Conservation (phyloP, 2,329 filamentous ascomycete species). For the Ramularia endophylla region DNA sequence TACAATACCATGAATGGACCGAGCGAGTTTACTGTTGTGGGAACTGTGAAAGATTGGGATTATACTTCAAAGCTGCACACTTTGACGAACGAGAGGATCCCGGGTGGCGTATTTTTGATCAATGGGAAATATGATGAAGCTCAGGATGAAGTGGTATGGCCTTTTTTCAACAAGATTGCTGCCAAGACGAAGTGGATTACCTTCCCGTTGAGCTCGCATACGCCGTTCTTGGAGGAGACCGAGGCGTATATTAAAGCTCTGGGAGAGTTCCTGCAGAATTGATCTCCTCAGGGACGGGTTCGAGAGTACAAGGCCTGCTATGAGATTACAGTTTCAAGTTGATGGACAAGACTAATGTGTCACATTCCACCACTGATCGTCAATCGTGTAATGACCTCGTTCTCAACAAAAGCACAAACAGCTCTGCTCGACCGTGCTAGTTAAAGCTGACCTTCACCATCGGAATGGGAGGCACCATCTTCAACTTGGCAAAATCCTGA, state of each 20-base stretch:
- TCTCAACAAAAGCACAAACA: no score
- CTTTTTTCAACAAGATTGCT: conserved; percentile 33
- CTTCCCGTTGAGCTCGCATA: conserved; percentile 25
- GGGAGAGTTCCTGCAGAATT: conserved; percentile 27
- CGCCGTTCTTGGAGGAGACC: conserved; percentile 33
- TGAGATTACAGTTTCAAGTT: no score
- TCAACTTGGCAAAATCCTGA: conserved; percentile 37
- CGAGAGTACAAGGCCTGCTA: no score
- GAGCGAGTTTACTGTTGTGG: conserved; percentile 30
- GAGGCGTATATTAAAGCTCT: conserved; percentile 30
- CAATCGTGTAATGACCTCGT: no score
- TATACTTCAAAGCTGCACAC: conserved; percentile 28
- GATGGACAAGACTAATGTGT: no score
- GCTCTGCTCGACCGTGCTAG: no score
- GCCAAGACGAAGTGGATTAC: conserved; percentile 36
- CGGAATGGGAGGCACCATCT: conserved; percentile 38
- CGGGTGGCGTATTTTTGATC: conserved; percentile 30
- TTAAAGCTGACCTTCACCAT: conserved; percentile 21
- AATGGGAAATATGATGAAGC: conserved; percentile 38
- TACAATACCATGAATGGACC: conserved; percentile 29
- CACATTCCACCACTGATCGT: no score
- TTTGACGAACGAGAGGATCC: conserved; percentile 31
- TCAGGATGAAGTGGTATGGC: conserved; percentile 28
- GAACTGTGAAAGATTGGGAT: conserved; percentile 35
- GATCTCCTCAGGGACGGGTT: no score